Conservation (phyloP, 106 monocot genomes). For the Allium fistulosum region DNA sequence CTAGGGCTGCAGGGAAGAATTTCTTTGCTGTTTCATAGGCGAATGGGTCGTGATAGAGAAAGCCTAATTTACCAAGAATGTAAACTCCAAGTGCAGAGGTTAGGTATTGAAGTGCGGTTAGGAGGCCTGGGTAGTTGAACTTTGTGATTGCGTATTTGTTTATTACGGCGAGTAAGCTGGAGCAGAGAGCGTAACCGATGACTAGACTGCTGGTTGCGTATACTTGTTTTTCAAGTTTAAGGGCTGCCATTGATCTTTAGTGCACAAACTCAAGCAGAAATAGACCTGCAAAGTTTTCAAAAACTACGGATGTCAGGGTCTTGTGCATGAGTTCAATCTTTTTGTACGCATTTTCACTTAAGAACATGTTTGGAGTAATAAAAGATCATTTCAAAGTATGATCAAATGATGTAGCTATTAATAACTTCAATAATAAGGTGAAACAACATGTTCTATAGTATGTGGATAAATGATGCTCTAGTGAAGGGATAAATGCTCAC, state of each 20-base stretch:
- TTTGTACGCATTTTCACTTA: too few relatives aligned
- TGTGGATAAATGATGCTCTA: too few relatives aligned
- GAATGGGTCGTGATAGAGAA: conserved; percentile 70
- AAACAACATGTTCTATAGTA: too few relatives aligned
- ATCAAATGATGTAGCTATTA: too few relatives aligned
- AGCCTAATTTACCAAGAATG: conserved; percentile 62
- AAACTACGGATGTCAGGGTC: too few relatives aligned
- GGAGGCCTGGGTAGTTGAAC: conserved; percentile 71
- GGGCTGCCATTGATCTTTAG: conserved; percentile 18
- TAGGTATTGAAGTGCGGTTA: conserved; percentile 73
- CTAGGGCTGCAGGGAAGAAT: conserved; percentile 73
- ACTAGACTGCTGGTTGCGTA: conserved; percentile 75
- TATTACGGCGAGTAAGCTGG: conserved; percentile 80
- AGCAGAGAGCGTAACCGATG: conserved; percentile 73
- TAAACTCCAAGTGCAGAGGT: conserved; percentile 71
- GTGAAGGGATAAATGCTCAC: too few relatives aligned
- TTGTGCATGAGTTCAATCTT: too few relatives aligned
- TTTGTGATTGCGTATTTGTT: conserved; percentile 84
- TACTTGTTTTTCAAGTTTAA: conserved; percentile 47
- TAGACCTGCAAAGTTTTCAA: too few relatives aligned
- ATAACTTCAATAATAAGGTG: too few relatives aligned
- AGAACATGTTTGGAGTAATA: too few relatives aligned
- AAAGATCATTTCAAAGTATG: too few relatives aligned
- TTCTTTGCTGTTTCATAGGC: conserved; percentile 60
- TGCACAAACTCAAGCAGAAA: not conserved